Conservation (phyloP, 306 rosid genomes). For the Glycine tomentella region DNA sequence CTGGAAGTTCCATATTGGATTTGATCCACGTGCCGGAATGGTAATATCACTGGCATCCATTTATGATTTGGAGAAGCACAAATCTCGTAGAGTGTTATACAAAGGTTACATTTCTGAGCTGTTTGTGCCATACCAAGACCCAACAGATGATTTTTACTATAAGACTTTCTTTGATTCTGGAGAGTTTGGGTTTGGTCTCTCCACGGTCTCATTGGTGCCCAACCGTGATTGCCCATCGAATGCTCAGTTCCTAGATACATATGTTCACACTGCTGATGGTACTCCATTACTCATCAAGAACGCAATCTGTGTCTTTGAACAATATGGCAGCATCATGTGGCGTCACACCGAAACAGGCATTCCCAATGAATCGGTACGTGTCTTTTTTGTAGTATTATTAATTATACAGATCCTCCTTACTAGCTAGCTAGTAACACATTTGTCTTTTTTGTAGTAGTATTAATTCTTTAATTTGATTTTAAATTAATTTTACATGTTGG, state of each 20-base stretch:
- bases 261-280: slow-evolving; percentile 27
- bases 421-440: too few species aligned
- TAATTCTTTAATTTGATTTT: too few species aligned
- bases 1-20: slow-evolving; percentile 57
- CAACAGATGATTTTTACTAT: slow-evolving; percentile 50
- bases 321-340: slow-evolving; percentile 47
- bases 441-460: too few species aligned
- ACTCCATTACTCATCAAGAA: slow-evolving; percentile 1
- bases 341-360: slow-evolving; percentile 54
- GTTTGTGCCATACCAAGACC: slow-evolving; percentile 60
- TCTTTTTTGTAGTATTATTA: too few species aligned
- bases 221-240: slow-evolving; percentile 51
- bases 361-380: slow-evolving; percentile 27
- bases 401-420: background rate
- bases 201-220: slow-evolving; percentile 42
- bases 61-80: slow-evolving; percentile 52
- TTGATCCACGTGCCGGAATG: slow-evolving; percentile 49
- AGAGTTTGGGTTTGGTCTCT: slow-evolving; percentile 53
- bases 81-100: slow-evolving; percentile 47
- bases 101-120: slow-evolving; percentile 53
- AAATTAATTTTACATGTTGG: background rate
- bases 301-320: slow-evolving; percentile 53
- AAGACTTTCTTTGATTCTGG: slow-evolving; percentile 57
- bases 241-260: slow-evolving; percentile 42
- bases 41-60: slow-evolving; percentile 50